Conservation (phyloP, 768 basidiomycete species). For the Goffeauzyma gilvescens region DNA sequence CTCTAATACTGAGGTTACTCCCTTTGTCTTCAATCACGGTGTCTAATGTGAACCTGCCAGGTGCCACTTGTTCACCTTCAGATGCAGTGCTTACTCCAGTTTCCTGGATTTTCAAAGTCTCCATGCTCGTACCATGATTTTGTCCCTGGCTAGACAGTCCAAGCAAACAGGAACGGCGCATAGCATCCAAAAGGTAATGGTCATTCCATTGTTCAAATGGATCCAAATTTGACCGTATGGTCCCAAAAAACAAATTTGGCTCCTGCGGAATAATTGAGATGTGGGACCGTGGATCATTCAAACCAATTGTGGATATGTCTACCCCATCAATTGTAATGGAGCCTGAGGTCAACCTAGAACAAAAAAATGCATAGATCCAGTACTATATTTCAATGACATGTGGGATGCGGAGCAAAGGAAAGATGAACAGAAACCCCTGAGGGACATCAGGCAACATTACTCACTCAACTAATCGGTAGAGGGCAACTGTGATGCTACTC, state of each 20-base stretch:
- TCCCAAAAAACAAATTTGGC: slow-evolving; percentile 23
- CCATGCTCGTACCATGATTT: no score
- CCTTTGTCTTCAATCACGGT: slow-evolving; percentile 69
- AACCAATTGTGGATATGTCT: slow-evolving; percentile 59
- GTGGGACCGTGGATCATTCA: slow-evolving; percentile 37
- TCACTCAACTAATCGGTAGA: slow-evolving; percentile 42
- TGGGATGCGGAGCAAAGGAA: no score
- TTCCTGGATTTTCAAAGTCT: no score
- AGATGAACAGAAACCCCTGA: background rate
- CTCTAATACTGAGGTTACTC: slow-evolving; percentile 40
- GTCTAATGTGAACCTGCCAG: slow-evolving; percentile 54
- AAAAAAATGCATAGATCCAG: no score
- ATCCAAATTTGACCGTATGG: slow-evolving; percentile 63
- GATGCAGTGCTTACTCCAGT: background rate
- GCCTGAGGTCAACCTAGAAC: slow-evolving; percentile 40
- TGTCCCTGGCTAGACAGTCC: no score
- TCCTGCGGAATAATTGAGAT: slow-evolving; percentile 28
- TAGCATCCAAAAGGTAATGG: slow-evolving; percentile 52
- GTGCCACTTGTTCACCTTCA: slow-evolving; percentile 19
- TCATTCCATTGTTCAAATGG: slow-evolving; percentile 70
- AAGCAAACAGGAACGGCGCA: slow-evolving; percentile 1
- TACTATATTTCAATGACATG: no score
- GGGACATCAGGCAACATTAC: background rate
- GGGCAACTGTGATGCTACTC: slow-evolving; percentile 65
- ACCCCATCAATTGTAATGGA: slow-evolving; percentile 58